Percentiles rank a stretch among this genome's conserved stretches.
phyloP scores from a whole-genome alignment of 2,329 filamentous ascomycete genomes.

The Aspergillus intermedius region DNA sequence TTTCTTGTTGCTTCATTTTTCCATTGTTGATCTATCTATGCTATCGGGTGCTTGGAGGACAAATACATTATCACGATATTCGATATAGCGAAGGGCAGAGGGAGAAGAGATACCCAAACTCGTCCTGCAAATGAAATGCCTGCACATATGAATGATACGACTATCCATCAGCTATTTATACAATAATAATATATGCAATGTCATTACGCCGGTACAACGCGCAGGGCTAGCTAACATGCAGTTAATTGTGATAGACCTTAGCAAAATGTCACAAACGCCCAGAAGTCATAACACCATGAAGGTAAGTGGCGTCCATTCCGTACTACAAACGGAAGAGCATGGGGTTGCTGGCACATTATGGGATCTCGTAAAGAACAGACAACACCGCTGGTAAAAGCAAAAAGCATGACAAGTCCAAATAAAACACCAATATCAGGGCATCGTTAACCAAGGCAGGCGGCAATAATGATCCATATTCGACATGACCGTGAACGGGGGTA shows the following conservation, averaged over 20 bases:
- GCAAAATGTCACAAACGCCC: background rate
- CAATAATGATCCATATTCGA: background rate
- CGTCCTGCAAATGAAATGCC: no score
- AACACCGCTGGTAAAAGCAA: constrained; percentile 1
- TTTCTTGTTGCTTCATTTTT: background rate
- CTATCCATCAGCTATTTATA: no score
- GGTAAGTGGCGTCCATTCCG: background rate
- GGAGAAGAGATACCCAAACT: no score
- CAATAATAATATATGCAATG: no score
- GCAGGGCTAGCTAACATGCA: no score
- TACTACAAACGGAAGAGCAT: background rate
- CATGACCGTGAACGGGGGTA: background rate
- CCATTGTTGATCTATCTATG: background rate
- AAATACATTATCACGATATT: no score
- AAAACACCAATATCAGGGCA: constrained; percentile 2
- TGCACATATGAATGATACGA: no score
- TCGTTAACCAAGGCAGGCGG: background rate
- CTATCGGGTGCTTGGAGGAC: background rate
- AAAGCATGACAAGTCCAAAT: constrained; percentile 1
- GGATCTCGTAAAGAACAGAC: background rate
- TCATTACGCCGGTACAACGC: no score
- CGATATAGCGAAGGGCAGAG: no score
- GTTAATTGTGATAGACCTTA: no score
- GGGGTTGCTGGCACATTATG: background rate
- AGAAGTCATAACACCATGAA: background rate